Evolutionary conservation across 768 basidiomycete genomes (phyloP).

Genomic region (Lactifluus echinatus): DNA sequence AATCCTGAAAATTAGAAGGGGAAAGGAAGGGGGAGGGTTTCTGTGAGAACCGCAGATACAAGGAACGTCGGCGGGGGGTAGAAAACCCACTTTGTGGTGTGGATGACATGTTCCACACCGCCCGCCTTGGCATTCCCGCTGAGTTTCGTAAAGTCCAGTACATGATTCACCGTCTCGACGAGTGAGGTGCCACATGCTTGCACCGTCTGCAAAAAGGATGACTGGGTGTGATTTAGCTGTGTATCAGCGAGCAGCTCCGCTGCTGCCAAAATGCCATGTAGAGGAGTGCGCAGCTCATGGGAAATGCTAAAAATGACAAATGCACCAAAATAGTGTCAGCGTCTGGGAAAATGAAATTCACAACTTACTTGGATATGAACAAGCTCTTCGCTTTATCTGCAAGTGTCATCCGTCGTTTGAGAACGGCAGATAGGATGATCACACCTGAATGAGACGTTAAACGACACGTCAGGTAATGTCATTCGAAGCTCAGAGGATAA

Average conservation of each 20-base stretch:
- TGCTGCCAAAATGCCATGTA: conserved; percentile 92
- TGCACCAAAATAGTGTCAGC: background rate
- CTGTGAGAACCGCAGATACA: background rate
- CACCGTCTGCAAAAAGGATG: conserved; percentile 84
- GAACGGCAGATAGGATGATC: conserved; percentile 86
- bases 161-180: conserved; percentile 95
- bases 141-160: conserved; percentile 91
- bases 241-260: conserved; percentile 88
- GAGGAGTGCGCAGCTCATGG: conserved; percentile 82
- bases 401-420: conserved; percentile 86
- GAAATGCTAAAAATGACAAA: conserved; percentile 55
- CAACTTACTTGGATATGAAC: conserved; percentile 79
- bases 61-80: background rate
- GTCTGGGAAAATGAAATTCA: background rate
- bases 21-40: background rate
- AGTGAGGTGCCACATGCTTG: conserved; percentile 93
- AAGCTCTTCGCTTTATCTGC: conserved; percentile 91
- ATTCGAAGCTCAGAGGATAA: background rate
- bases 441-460: conserved; percentile 43
- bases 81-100: conserved; percentile 46
- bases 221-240: conserved; percentile 68
- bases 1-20: conserved; percentile 32
- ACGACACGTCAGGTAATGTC: background rate
- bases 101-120: conserved; percentile 68
- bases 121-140: conserved; percentile 78